These are phyloP conservation scores for Cryptosporidium tyzzeri DNA, from an alignment of 169 alveolate genomes.

Conservation along the genomic window DNA sequence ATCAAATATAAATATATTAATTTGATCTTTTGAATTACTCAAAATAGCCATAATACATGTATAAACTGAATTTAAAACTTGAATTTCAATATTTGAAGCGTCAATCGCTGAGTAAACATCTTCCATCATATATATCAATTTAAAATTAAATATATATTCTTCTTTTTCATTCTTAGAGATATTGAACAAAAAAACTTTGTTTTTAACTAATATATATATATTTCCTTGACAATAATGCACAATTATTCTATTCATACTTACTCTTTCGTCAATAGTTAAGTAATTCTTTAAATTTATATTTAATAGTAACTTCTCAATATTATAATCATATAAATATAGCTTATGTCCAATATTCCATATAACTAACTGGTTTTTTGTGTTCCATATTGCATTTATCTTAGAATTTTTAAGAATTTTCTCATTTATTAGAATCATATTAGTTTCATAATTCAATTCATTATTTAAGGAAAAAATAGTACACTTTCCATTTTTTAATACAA, in stretches of 20 bases:
- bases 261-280: constrained; percentile 1
- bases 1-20: constrained; percentile 42
- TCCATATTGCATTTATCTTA: constrained; percentile 38
- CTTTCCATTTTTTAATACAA: constrained; percentile 12
- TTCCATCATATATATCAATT: constrained; percentile 20
- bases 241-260: not conserved
- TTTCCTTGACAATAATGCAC: not conserved
- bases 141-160: constrained; percentile 7
- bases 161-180: constrained; percentile 7
- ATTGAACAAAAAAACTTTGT: constrained; percentile 13
- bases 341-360: constrained; percentile 38
- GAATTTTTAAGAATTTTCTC: constrained; percentile 12
- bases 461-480: not conserved
- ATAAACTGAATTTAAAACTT: constrained; percentile 6
- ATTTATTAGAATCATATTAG: not conserved
- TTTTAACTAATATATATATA: constrained; percentile 28
- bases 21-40: constrained; percentile 42
- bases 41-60: constrained; percentile 36
- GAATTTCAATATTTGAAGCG: constrained; percentile 15
- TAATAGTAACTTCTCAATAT: not conserved
- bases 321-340: constrained; percentile 14
- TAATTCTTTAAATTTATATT: not conserved
- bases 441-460: not conserved
- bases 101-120: constrained; percentile 27
- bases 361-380: not conserved